A percentile compares a stretch with the other conserved stretches of the same genome.
phyloP scores from a whole-genome alignment of 2,329 filamentous ascomycete species.

The Fusarium cicatricum region DNA sequence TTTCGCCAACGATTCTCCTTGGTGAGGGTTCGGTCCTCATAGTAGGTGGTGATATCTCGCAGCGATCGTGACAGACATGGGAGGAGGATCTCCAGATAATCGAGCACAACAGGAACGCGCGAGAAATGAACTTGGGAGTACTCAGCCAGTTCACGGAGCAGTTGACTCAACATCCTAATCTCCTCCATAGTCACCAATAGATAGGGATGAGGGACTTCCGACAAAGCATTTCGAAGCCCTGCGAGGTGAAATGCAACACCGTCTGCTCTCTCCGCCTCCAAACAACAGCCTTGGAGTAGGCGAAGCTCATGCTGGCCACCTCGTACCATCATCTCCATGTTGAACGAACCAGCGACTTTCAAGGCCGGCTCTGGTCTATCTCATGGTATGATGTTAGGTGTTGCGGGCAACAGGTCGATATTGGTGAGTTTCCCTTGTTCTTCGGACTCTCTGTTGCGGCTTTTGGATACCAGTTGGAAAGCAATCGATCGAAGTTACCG shows the following conservation, averaged over 20 bases:
- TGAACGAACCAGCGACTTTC: constrained; percentile 23
- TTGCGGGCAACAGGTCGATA: constrained; percentile 10
- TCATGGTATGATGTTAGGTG: constrained; percentile 32
- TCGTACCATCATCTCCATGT: constrained; percentile 46
- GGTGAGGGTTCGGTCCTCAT: constrained; percentile 58
- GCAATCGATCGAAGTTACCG: constrained; percentile 24
- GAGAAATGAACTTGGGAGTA: constrained; percentile 60
- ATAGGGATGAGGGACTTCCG: constrained; percentile 55
- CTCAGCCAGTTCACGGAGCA: constrained; percentile 64
- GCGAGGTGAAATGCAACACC: constrained; percentile 57
- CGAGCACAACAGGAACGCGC: constrained; percentile 59
- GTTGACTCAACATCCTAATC: constrained; percentile 53
- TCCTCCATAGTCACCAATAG: constrained; percentile 58
- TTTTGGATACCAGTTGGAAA: constrained; percentile 7
- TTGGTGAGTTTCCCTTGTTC: constrained; percentile 4
- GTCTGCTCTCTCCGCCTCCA: constrained; percentile 63
- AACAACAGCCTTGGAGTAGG: constrained; percentile 61
- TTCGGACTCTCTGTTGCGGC: neutral
- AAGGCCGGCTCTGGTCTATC: constrained; percentile 15
- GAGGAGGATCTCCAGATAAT: constrained; percentile 64
- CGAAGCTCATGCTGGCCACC: constrained; percentile 44
- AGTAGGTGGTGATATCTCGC: constrained; percentile 60
- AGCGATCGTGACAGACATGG: constrained; percentile 63
- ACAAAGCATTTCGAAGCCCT: constrained; percentile 56
- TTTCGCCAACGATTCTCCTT: constrained; percentile 63